A percentile compares a stretch with the other conserved stretches of the same genome.
Evolutionary conservation across 345 rosid genomes (phyloP).

Genomic region (Salix caprea): DNA sequence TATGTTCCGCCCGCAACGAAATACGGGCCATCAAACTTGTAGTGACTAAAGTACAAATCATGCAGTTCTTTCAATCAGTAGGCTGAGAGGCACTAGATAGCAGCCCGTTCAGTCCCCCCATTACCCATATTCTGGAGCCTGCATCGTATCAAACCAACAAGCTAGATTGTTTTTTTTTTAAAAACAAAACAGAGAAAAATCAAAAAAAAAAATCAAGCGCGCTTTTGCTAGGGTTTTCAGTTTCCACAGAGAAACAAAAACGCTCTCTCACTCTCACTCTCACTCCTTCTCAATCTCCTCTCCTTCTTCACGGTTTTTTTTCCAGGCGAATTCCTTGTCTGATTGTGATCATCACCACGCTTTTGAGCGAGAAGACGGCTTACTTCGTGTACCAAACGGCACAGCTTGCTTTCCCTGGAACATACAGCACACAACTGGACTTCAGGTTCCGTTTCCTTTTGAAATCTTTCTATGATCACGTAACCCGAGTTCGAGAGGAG

Average conservation of each 20-base stretch:
- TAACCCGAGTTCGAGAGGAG: neutral
- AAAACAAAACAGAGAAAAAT: neutral
- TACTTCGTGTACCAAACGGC: neutral
- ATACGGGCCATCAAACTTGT: too few species aligned
- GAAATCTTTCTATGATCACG: neutral
- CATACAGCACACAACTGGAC: neutral
- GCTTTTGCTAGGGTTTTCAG: constrained; percentile 1
- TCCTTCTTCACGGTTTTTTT: neutral
- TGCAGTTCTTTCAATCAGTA: too few species aligned
- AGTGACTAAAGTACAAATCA: too few species aligned
- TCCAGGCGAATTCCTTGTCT: neutral
- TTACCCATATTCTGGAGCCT: neutral
- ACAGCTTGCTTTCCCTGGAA: neutral
- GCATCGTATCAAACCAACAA: neutral
- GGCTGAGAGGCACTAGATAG: too few species aligned
- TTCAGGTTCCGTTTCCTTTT: neutral
- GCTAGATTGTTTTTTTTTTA: neutral
- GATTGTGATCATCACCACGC: neutral
- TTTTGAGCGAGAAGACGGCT: neutral
- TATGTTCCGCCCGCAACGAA: too few species aligned
- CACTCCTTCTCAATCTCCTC: neutral
- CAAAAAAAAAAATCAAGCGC: neutral
- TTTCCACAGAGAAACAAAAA: neutral
- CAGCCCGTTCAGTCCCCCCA: neutral
- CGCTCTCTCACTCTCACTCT: neutral